Evolutionary conservation across 1,139 yeast genomes (phyloP).

Genomic region (Suhomyces choctaworum): DNA sequence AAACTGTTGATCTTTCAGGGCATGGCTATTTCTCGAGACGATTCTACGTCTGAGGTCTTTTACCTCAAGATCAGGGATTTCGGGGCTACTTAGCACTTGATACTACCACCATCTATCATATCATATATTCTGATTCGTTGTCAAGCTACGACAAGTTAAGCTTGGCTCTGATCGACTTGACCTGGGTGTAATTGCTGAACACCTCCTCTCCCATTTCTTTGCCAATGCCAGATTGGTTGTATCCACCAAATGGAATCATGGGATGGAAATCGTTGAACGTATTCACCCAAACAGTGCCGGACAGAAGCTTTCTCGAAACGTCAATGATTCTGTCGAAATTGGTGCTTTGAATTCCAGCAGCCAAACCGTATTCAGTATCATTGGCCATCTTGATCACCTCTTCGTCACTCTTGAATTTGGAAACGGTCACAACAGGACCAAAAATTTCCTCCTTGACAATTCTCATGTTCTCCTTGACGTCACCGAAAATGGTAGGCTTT

Average conservation of each 20-base stretch:
- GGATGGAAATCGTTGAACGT: slow-evolving; percentile 31
- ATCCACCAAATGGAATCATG: slow-evolving; percentile 34
- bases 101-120: background rate
- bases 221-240: slow-evolving; percentile 31
- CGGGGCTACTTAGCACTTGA: slow-evolving; percentile 7
- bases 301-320: slow-evolving; percentile 25
- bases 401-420: slow-evolving; percentile 29
- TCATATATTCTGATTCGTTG: background rate
- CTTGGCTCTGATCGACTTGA: slow-evolving; percentile 26
- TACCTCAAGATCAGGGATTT: slow-evolving; percentile 17
- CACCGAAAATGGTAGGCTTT: slow-evolving; percentile 29
- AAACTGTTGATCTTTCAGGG: slow-evolving; percentile 21
- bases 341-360: slow-evolving; percentile 14
- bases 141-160: slow-evolving; percentile 2
- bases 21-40: slow-evolving; percentile 17
- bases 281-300: slow-evolving; percentile 32
- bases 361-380: slow-evolving; percentile 18
- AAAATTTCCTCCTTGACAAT: slow-evolving; percentile 32
- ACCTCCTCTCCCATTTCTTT: slow-evolving; percentile 32
- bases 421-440: slow-evolving; percentile 30
- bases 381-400: slow-evolving; percentile 29
- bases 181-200: slow-evolving; percentile 27
- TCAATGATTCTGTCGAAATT: slow-evolving; percentile 47
- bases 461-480: slow-evolving; percentile 27
- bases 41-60: slow-evolving; percentile 10